Conservation (phyloP, 2,329 filamentous ascomycete species). For the Cladosporium sp. region DNA sequence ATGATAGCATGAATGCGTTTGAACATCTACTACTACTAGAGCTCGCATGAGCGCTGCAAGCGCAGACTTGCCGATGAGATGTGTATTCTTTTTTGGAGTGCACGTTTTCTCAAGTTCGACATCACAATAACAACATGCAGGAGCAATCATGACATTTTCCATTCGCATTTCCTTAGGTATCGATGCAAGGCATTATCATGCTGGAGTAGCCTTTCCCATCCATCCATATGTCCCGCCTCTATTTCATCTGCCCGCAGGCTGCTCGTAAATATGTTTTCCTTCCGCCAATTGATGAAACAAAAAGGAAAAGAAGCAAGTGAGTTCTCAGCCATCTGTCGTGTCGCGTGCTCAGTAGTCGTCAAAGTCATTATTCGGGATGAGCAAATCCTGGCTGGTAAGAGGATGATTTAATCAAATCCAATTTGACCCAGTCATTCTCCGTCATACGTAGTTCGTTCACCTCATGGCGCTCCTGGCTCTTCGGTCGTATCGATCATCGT, state of each 20-base stretch:
- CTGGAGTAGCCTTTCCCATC: not conserved
- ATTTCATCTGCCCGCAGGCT: not conserved
- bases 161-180: not conserved
- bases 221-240: not conserved
- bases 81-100: too few species aligned
- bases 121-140: not conserved
- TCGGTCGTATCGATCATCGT: slow-evolving; percentile 21
- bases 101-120: too few species aligned
- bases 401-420: not conserved
- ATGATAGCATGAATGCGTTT: not conserved
- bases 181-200: not conserved
- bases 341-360: not conserved
- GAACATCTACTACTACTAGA: not conserved
- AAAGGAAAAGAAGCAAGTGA: not conserved
- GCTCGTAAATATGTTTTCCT: slow-evolving; percentile 1
- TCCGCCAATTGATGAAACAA: not conserved
- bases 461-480: slow-evolving; percentile 15
- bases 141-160: not conserved
- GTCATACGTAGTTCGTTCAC: not conserved
- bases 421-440: not conserved
- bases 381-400: not conserved
- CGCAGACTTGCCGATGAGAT: too few species aligned
- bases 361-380: not conserved
- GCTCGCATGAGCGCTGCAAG: too few species aligned
- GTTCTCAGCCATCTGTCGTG: not conserved